These are phyloP conservation scores for Fusarium brachygibbosum DNA, from an alignment of 2,329 filamentous ascomycete species.

Conservation along the genomic window DNA sequence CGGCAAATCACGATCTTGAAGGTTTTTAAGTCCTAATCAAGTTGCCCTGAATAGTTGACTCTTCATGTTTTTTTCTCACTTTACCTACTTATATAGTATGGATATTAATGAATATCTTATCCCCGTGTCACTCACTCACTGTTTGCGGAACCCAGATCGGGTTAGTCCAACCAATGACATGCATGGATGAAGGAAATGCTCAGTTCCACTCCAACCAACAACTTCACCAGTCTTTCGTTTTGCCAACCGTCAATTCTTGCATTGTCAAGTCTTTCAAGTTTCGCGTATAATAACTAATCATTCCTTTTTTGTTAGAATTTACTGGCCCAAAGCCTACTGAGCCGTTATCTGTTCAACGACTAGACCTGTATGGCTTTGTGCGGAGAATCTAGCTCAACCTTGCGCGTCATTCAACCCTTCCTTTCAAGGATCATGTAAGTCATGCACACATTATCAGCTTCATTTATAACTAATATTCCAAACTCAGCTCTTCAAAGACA, in stretches of 20 bases:
- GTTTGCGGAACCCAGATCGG: not conserved
- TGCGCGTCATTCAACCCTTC: not conserved
- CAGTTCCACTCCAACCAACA: slow-evolving; percentile 11
- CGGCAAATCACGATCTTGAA: slow-evolving; percentile 1
- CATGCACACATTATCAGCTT: not conserved
- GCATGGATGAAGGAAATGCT: not conserved
- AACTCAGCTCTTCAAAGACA: not conserved
- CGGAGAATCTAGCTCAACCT: too few species aligned
- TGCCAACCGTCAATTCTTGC: not conserved
- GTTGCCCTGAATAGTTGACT: not conserved
- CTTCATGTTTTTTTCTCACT: too few species aligned
- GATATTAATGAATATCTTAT: not conserved
- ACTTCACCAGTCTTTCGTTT: slow-evolving; percentile 6
- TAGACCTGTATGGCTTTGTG: not conserved
- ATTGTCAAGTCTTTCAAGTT: not conserved
- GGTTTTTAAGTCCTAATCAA: not conserved
- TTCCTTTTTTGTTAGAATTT: not conserved
- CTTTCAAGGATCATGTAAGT: slow-evolving; percentile 20
- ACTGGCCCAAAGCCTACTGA: not conserved
- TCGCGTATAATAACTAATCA: not conserved
- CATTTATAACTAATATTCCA: not conserved
- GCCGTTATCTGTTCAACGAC: not conserved
- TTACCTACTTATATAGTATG: not conserved
- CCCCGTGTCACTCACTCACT: not conserved
- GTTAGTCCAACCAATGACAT: slow-evolving; percentile 11